These are phyloP conservation scores for Cryptococcus deneoformans DNA, from an alignment of 1,284 basidiomycete genomes.

Conservation along the genomic window DNA sequence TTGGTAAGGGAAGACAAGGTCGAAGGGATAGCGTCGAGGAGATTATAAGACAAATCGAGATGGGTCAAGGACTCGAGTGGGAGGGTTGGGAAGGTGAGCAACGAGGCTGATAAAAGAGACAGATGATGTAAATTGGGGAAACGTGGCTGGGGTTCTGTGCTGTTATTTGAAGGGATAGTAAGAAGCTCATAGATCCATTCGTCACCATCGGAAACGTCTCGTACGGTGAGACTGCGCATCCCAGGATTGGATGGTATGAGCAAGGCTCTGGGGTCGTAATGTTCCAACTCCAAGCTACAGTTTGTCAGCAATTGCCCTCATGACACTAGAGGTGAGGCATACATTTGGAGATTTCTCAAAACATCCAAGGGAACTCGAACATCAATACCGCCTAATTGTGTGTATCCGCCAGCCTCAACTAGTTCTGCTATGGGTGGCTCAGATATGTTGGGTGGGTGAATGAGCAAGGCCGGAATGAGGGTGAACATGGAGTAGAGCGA, in stretches of 20 bases:
- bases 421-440: conserved; percentile 46
- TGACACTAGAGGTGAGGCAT: conserved; percentile 10
- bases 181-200: conserved; percentile 47
- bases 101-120: conserved; percentile 31
- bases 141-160: conserved; percentile 13
- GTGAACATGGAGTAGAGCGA: conserved; percentile 46
- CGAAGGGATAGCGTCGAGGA: conserved; percentile 62
- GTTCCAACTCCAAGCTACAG: conserved; percentile 46
- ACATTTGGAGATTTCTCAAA: conserved; percentile 45
- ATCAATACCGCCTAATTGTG: conserved; percentile 44
- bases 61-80: conserved; percentile 86
- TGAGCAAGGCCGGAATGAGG: conserved; percentile 42
- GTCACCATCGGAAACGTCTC: conserved; percentile 46
- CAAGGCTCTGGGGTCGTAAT: conserved; percentile 44
- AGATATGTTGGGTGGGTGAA: conserved; percentile 42
- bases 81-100: conserved; percentile 50
- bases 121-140: conserved; percentile 47
- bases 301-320: not conserved
- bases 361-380: conserved; percentile 47
- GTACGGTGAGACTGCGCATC: conserved; percentile 42
- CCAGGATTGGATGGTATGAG: conserved; percentile 36
- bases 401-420: conserved; percentile 46
- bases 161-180: not conserved
- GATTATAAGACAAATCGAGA: conserved; percentile 81
- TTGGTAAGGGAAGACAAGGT: conserved; percentile 66